These are phyloP conservation scores for Eryngium alpinum DNA, from an alignment of 140 eudicot genomes.

Conservation along the genomic window DNA sequence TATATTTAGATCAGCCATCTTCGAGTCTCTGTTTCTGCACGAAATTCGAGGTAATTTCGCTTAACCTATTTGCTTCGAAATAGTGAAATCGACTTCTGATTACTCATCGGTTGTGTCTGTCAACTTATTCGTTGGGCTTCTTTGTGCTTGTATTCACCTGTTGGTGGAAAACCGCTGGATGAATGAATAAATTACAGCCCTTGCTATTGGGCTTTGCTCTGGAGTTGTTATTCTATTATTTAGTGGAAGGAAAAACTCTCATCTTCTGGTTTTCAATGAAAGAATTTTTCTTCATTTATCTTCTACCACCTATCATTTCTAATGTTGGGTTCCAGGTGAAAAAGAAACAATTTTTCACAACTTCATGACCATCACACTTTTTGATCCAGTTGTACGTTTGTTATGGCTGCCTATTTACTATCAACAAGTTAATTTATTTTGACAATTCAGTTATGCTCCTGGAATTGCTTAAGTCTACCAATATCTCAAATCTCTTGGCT, in stretches of 20 bases:
- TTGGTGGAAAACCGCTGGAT: slow-evolving; percentile 90
- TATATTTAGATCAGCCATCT: too few relatives aligned
- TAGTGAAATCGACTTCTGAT: slow-evolving; percentile 34
- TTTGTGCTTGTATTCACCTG: slow-evolving; percentile 80
- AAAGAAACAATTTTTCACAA: too few relatives aligned
- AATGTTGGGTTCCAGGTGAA: slow-evolving; percentile 99
- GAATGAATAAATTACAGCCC: slow-evolving; percentile 95
- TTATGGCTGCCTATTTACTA: slow-evolving; percentile 73
- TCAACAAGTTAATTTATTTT: slow-evolving; percentile 61
- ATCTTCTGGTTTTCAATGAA: slow-evolving; percentile 77
- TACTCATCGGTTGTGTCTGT: slow-evolving; percentile 63
- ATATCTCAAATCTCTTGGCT: slow-evolving; percentile 88
- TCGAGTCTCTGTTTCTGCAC: background rate
- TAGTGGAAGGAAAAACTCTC: slow-evolving; percentile 66
- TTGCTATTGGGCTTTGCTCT: slow-evolving; percentile 61
- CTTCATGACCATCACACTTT: too few relatives aligned
- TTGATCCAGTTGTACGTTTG: slow-evolving; percentile 46
- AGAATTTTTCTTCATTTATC: slow-evolving; percentile 84
- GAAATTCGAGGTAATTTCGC: background rate
- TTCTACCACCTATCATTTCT: slow-evolving; percentile 88
- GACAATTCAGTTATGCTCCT: slow-evolving; percentile 59
- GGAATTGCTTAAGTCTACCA: slow-evolving; percentile 45
- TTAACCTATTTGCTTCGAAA: background rate
- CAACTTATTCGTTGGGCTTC: slow-evolving; percentile 73
- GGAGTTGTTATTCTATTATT: slow-evolving; percentile 58